These are phyloP conservation scores for Dissoconium aciculare DNA, from an alignment of 2,329 filamentous ascomycete genomes.

Conservation along the genomic window DNA sequence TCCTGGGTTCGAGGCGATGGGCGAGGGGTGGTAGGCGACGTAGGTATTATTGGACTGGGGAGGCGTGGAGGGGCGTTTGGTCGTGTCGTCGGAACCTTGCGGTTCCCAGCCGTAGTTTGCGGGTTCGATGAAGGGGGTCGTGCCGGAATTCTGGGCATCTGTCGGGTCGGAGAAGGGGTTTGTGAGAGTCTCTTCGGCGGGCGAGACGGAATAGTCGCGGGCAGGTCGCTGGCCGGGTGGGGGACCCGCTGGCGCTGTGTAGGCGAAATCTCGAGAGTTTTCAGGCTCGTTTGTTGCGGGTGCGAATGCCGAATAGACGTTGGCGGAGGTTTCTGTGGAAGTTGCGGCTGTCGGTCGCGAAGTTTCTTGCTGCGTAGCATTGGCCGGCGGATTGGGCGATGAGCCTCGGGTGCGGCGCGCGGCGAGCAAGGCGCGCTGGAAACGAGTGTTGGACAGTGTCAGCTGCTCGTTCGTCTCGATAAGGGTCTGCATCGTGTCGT, in stretches of 20 bases:
- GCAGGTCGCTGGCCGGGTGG: constrained; percentile 10
- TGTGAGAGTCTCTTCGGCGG: constrained; percentile 11
- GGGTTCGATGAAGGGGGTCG: constrained; percentile 13
- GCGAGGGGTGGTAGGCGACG: too few species aligned
- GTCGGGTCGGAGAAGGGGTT: constrained; percentile 32
- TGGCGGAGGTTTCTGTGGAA: not conserved
- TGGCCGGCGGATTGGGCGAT: constrained; percentile 12
- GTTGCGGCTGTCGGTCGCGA: constrained; percentile 9
- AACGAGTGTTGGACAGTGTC: constrained; percentile 64
- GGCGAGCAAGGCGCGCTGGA: constrained; percentile 61
- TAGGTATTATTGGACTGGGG: too few species aligned
- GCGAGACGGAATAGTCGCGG: constrained; percentile 2
- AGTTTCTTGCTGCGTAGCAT: too few species aligned
- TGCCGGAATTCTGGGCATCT: constrained; percentile 21
- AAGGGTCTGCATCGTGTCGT: constrained; percentile 81
- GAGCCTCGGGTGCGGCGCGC: constrained; percentile 34
- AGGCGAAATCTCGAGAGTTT: constrained; percentile 6
- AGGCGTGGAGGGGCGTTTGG: too few species aligned
- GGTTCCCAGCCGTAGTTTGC: constrained; percentile 9
- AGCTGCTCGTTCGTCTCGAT: constrained; percentile 93
- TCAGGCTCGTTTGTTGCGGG: constrained; percentile 1
- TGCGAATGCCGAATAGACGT: not conserved
- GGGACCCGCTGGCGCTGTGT: constrained; percentile 14
- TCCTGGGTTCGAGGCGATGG: too few species aligned
- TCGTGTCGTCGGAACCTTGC: too few species aligned